Conservation (phyloP, 106 monocot species). For the Ottelia alismoides region DNA sequence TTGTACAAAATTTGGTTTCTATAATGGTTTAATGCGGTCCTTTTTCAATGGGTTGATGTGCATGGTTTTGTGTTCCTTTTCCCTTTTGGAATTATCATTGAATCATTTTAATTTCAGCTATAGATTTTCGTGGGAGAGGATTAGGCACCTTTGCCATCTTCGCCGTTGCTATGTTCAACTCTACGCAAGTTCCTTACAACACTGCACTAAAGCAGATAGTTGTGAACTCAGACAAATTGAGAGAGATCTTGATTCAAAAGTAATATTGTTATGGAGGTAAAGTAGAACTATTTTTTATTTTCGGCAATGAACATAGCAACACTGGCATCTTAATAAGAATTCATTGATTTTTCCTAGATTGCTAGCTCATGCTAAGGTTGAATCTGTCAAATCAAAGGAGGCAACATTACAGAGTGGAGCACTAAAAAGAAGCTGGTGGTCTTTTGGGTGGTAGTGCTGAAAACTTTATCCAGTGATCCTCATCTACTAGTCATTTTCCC, state of each 20-base stretch:
- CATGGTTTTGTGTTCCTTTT: too few species aligned
- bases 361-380: constrained; percentile 93
- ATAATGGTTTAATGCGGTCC: too few species aligned
- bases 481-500: background rate
- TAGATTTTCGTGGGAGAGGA: constrained; percentile 93
- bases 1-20: too few species aligned
- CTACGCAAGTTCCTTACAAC: constrained; percentile 59
- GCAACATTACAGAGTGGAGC: constrained; percentile 41
- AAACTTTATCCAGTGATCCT: background rate
- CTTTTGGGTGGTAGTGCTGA: constrained; percentile 65
- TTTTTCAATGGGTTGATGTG: too few species aligned
- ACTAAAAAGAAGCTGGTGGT: constrained; percentile 72
- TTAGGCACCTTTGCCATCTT: constrained; percentile 84
- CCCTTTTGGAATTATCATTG: too few species aligned
- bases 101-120: too few species aligned
- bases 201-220: constrained; percentile 25
- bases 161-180: constrained; percentile 85
- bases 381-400: constrained; percentile 78
- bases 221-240: constrained; percentile 72
- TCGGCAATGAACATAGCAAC: too few species aligned
- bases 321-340: too few species aligned
- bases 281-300: background rate
- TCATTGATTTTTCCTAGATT: constrained; percentile 32
- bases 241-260: constrained; percentile 84
- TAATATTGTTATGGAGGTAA: constrained; percentile 90